Conservation (phyloP, 1,139 yeast genomes). For the Magnusiomyces magnusii region DNA sequence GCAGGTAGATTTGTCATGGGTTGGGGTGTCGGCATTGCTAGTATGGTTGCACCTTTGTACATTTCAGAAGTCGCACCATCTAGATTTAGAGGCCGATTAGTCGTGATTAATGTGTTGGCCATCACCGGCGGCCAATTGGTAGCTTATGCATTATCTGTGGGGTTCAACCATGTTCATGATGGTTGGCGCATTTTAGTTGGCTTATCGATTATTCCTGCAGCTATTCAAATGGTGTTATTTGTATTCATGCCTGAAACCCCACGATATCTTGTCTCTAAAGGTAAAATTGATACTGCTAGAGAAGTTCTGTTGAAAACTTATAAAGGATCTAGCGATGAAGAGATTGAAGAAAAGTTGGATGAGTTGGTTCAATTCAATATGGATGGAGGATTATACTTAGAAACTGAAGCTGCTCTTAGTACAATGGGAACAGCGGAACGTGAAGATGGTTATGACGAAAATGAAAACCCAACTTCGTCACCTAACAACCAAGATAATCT, state of each 20-base stretch:
- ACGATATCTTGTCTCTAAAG: conserved; percentile 70
- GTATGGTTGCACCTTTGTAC: conserved; percentile 83
- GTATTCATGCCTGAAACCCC: conserved; percentile 94
- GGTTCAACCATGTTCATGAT: conserved; percentile 57
- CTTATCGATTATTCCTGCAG: conserved; percentile 80
- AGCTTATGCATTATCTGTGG: conserved; percentile 93
- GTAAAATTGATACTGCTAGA: conserved; percentile 56
- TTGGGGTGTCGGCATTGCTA: conserved; percentile 92
- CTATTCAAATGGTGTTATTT: conserved; percentile 65
- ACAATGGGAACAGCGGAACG: background rate
- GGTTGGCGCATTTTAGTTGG: conserved; percentile 97
- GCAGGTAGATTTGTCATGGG: conserved; percentile 89
- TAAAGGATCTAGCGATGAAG: conserved; percentile 7
- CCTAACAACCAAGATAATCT: background rate
- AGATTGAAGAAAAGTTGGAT: conserved; percentile 20
- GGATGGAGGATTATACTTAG: background rate
- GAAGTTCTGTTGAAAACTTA: conserved; percentile 41
- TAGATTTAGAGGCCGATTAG: conserved; percentile 72
- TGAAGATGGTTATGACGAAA: background rate
- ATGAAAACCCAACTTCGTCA: background rate
- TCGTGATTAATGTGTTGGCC: conserved; percentile 53
- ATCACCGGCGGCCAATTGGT: conserved; percentile 88
- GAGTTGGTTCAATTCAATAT: conserved; percentile 22
- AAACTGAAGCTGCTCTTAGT: background rate
- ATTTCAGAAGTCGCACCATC: conserved; percentile 91